phyloP scores from a whole-genome alignment of 1,139 yeast genomes.

The Lodderomyces metapsilosis region DNA sequence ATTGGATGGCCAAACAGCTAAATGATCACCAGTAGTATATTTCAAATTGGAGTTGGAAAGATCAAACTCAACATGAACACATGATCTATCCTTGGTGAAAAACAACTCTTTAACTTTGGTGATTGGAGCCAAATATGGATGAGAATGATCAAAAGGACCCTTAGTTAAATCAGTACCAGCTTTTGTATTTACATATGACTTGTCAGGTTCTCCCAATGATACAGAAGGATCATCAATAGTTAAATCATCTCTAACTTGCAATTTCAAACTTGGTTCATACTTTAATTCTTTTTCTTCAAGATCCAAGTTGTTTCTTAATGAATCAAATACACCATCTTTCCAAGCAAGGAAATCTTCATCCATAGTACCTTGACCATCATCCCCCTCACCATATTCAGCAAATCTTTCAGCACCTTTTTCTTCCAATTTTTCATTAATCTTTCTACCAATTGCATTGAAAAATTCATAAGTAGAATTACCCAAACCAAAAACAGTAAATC shows the following conservation, averaged over 20 bases:
- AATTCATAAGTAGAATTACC: constrained; percentile 94
- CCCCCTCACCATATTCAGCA: constrained; percentile 84
- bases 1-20: constrained; percentile 94
- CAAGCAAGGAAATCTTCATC: constrained; percentile 94
- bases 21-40: constrained; percentile 93
- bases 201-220: constrained; percentile 83
- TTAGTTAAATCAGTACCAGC: constrained; percentile 38
- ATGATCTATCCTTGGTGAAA: constrained; percentile 62
- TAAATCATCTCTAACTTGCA: constrained; percentile 32
- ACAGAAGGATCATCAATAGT: constrained; percentile 42
- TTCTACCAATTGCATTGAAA: constrained; percentile 79
- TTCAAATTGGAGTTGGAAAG: constrained; percentile 70
- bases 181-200: constrained; percentile 45
- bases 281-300: constrained; percentile 73
- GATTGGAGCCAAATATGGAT: constrained; percentile 82
- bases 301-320: constrained; percentile 61
- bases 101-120: constrained; percentile 66
- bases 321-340: constrained; percentile 77
- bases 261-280: constrained; percentile 71
- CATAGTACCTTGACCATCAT: constrained; percentile 90
- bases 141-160: constrained; percentile 82
- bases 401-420: constrained; percentile 70
- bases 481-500: constrained; percentile 78
- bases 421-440: constrained; percentile 45
- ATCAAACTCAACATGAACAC: constrained; percentile 91